A percentile compares a stretch with the other conserved stretches of the same genome.
phyloP scores from a whole-genome alignment of 257 asterid genomes.

The Salvia rosmarinus region DNA sequence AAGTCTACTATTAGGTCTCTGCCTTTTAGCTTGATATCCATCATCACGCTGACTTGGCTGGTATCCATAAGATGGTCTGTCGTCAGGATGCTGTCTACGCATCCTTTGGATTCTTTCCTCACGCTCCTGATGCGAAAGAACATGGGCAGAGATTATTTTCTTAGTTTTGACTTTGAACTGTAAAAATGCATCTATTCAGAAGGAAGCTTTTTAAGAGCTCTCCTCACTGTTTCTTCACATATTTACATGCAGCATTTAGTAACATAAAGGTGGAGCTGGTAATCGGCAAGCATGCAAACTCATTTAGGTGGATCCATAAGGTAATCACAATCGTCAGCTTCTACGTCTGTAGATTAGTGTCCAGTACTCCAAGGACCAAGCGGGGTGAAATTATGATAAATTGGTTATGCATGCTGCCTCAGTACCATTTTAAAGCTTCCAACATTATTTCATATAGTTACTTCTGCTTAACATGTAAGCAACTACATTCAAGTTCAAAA shows the following conservation, averaged over 20 bases:
- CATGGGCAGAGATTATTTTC: constrained; percentile 27
- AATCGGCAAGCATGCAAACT: background rate
- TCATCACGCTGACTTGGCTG: constrained; percentile 58
- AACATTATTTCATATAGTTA: background rate
- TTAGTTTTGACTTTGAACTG: constrained; percentile 10
- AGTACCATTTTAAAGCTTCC: background rate
- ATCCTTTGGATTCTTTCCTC: constrained; percentile 80
- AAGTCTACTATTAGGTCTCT: constrained; percentile 62
- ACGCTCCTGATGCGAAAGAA: constrained; percentile 69
- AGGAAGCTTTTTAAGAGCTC: constrained; percentile 21
- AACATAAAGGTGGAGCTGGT: constrained; percentile 8
- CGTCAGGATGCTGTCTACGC: constrained; percentile 71
- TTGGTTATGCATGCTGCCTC: background rate
- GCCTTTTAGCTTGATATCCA: constrained; percentile 62
- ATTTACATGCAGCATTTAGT: background rate
- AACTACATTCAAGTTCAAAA: constrained; percentile 1
- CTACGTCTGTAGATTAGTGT: background rate
- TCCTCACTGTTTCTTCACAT: constrained; percentile 5
- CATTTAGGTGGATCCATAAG: constrained; percentile 19
- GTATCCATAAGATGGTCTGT: constrained; percentile 58
- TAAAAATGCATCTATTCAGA: constrained; percentile 18
- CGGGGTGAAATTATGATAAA: constrained; percentile 8
- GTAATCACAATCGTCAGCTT: constrained; percentile 9
- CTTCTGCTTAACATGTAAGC: background rate
- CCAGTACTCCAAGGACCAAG: constrained; percentile 22